These are phyloP conservation scores for Paecilomyces sp. DNA, from an alignment of 2,329 filamentous ascomycete species.

Conservation along the genomic window DNA sequence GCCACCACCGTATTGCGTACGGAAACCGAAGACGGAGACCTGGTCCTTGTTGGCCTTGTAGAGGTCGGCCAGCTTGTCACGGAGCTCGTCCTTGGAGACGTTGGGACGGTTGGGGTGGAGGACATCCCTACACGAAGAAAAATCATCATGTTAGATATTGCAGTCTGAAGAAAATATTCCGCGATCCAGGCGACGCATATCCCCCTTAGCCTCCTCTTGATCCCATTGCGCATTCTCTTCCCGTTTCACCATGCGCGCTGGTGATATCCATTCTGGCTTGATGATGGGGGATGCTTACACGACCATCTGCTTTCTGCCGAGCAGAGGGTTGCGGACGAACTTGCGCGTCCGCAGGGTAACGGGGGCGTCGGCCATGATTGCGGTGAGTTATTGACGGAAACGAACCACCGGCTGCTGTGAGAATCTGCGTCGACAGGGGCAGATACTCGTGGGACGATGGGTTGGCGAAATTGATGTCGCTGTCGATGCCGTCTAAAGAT, in stretches of 20 bases:
- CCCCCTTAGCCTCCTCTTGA: constrained; percentile 1
- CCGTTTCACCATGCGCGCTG: constrained; percentile 2
- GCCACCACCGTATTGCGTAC: constrained; percentile 98
- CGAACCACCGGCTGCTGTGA: constrained; percentile 13
- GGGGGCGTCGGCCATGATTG: constrained; percentile 77
- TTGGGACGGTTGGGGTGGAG: constrained; percentile 98
- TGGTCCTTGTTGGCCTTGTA: constrained; percentile 99
- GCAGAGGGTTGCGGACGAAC: constrained; percentile 99
- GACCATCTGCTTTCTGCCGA: constrained; percentile 99
- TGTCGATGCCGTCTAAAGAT: constrained; percentile 19
- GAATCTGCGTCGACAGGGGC: constrained; percentile 22
- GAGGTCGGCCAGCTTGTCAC: constrained; percentile 83
- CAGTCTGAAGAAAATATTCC: constrained; percentile 4
- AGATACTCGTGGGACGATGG: constrained; percentile 10
- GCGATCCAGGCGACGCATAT: not conserved
- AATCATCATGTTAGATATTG: constrained; percentile 16
- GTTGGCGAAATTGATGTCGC: constrained; percentile 22
- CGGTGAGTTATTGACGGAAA: constrained; percentile 33
- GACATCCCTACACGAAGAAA: constrained; percentile 67
- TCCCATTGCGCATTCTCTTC: constrained; percentile 3
- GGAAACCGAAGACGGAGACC: constrained; percentile 96
- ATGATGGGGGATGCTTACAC: constrained; percentile 62
- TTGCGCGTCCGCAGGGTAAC: constrained; percentile 96
- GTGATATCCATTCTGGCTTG: constrained; percentile 4
- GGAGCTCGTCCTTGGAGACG: constrained; percentile 98